A percentile compares a stretch with the other conserved stretches of the same genome.
Conservation (phyloP, 2,329 filamentous ascomycete species). For the Dichotomopilus funicola region DNA sequence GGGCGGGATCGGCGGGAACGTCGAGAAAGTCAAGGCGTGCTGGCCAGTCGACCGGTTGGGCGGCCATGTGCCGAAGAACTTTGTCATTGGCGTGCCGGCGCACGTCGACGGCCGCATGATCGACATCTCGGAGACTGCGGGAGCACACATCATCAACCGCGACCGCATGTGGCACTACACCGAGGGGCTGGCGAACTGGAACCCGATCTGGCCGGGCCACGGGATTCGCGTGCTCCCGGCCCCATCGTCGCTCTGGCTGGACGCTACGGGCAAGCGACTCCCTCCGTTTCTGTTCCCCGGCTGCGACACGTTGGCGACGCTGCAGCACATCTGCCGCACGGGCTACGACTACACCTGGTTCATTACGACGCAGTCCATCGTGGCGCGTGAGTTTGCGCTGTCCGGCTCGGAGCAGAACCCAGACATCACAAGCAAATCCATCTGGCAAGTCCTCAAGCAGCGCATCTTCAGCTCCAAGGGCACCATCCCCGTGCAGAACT, state of each 20-base stretch:
- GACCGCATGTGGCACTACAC: conserved; percentile 64
- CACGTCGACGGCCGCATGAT: conserved; percentile 62
- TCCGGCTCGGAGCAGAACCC: conserved; percentile 60
- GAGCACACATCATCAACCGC: conserved; percentile 51
- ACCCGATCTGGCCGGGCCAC: conserved; percentile 55
- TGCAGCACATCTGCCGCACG: conserved; percentile 53
- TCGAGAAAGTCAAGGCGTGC: conserved; percentile 51
- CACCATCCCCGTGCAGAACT: conserved; percentile 49
- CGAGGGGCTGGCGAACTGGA: conserved; percentile 56
- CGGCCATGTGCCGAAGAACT: conserved; percentile 46
- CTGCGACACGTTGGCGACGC: conserved; percentile 50
- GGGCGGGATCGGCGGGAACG: conserved; percentile 55
- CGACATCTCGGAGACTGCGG: conserved; percentile 45
- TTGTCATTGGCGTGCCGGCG: conserved; percentile 55
- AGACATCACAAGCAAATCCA: conserved; percentile 51
- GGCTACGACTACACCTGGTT: conserved; percentile 61
- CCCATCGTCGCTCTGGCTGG: conserved; percentile 57
- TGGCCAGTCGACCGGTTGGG: conserved; percentile 55
- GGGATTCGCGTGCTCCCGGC: conserved; percentile 56
- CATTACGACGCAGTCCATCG: conserved; percentile 51
- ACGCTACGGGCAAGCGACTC: conserved; percentile 52
- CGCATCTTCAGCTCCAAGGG: conserved; percentile 48
- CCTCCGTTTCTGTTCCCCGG: conserved; percentile 52
- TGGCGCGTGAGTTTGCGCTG: conserved; percentile 55
- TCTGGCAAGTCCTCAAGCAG: conserved; percentile 44